These are phyloP conservation scores for Lactarius hengduanensis DNA, from an alignment of 768 basidiomycete genomes.

Conservation along the genomic window DNA sequence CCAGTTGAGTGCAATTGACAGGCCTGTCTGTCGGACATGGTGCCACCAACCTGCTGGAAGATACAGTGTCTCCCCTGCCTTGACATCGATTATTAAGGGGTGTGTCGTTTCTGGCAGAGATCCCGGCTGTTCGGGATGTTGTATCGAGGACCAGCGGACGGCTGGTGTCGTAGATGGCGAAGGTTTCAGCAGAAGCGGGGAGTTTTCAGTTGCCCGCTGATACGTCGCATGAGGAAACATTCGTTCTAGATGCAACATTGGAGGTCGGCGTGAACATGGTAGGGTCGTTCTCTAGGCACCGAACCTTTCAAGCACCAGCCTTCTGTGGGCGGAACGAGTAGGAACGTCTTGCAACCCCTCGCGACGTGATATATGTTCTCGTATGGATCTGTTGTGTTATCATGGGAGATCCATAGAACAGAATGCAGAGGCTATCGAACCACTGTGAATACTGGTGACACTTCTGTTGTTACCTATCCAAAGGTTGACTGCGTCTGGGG, in stretches of 20 bases:
- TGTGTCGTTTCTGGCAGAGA: conserved; percentile 52
- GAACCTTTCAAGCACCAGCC: conserved; percentile 78
- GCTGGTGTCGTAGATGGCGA: conserved; percentile 37
- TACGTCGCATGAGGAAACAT: conserved; percentile 67
- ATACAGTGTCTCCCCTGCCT: conserved; percentile 78
- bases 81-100: conserved; percentile 64
- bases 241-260: conserved; percentile 43
- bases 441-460: conserved; percentile 83
- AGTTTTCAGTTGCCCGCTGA: conserved; percentile 29
- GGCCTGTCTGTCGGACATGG: conserved; percentile 69
- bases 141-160: conserved; percentile 83
- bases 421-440: conserved; percentile 40
- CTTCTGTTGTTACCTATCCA: conserved; percentile 86
- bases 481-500: conserved; percentile 87
- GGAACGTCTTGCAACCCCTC: conserved; percentile 82
- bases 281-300: conserved; percentile 24
- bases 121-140: conserved; percentile 51
- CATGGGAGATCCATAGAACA: not conserved
- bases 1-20: conserved; percentile 78
- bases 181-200: conserved; percentile 54
- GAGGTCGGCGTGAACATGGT: not conserved
- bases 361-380: conserved; percentile 93
- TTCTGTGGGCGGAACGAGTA: conserved; percentile 85
- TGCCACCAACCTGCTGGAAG: conserved; percentile 97
- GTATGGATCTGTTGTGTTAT: conserved; percentile 63